These are phyloP conservation scores for Fistulina hepatica DNA, from an alignment of 1,284 basidiomycete genomes.

Conservation along the genomic window DNA sequence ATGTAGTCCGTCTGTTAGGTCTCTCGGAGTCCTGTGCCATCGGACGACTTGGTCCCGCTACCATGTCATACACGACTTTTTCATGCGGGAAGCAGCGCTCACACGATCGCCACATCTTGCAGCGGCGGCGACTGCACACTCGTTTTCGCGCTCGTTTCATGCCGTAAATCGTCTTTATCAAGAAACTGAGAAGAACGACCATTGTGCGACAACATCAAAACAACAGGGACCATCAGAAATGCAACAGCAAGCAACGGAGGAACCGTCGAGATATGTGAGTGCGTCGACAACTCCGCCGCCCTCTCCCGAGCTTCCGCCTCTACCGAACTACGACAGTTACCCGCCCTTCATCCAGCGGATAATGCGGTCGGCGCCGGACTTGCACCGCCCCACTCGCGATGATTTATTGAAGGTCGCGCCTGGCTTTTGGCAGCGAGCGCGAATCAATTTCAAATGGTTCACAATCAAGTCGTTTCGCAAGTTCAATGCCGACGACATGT, in stretches of 20 bases:
- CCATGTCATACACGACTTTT: conserved; percentile 1
- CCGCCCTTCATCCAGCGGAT: conserved; percentile 70
- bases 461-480: conserved; percentile 91
- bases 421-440: conserved; percentile 81
- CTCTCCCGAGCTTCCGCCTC: conserved; percentile 13
- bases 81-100: neutral
- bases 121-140: neutral
- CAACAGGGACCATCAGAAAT: neutral
- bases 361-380: conserved; percentile 61
- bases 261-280: neutral
- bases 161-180: neutral
- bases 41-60: too few species aligned
- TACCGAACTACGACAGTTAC: conserved; percentile 56
- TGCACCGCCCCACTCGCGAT: conserved; percentile 77
- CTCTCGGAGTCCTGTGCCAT: too few species aligned
- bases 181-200: neutral
- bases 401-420: conserved; percentile 82
- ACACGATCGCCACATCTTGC: neutral
- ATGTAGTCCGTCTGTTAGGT: too few species aligned
- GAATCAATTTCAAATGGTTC: conserved; percentile 97
- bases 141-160: neutral
- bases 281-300: conserved; percentile 8
- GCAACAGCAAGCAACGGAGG: neutral
- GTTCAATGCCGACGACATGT: conserved; percentile 96
- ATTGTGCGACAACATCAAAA: neutral